Evolutionary conservation across 805 yeast species (phyloP).

Genomic region (Saturnispora sanitii): DNA sequence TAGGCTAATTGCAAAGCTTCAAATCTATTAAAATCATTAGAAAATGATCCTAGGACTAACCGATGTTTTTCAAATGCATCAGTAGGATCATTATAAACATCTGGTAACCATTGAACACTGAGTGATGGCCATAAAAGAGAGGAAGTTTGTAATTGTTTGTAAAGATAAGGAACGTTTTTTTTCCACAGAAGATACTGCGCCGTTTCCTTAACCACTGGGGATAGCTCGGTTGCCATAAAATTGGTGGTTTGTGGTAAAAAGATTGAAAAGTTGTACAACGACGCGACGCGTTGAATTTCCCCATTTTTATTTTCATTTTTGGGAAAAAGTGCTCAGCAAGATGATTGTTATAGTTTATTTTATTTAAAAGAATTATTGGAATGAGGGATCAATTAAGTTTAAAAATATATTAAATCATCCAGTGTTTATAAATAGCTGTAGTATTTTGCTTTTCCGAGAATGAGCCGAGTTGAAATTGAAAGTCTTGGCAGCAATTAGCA

Average conservation of each 20-base stretch:
- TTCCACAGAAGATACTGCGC: slow-evolving; percentile 43
- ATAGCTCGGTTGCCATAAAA: background rate
- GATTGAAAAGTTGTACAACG: background rate
- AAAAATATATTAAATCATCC: too few species aligned
- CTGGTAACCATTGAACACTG: slow-evolving; percentile 56
- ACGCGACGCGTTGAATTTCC: background rate
- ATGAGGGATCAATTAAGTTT: too few species aligned
- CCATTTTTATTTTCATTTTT: background rate
- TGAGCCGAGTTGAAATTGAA: too few species aligned
- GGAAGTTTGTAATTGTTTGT: slow-evolving; percentile 42
- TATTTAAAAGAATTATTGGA: too few species aligned
- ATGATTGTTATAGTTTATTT: too few species aligned
- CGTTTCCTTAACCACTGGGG: background rate
- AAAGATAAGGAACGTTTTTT: slow-evolving; percentile 48
- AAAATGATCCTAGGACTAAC: slow-evolving; percentile 52
- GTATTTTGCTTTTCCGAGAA: too few species aligned
- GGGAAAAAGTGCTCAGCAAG: background rate
- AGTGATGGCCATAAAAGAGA: slow-evolving; percentile 57
- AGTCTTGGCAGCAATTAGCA: too few species aligned
- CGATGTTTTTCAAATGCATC: slow-evolving; percentile 27
- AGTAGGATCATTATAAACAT: slow-evolving; percentile 30
- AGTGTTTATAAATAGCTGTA: too few species aligned
- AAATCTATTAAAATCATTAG: slow-evolving; percentile 37
- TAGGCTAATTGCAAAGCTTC: slow-evolving; percentile 19
- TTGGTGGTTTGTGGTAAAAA: background rate